phyloP scores from a whole-genome alignment of 2,329 filamentous ascomycete species.

The Macrophomina phaseolina region DNA sequence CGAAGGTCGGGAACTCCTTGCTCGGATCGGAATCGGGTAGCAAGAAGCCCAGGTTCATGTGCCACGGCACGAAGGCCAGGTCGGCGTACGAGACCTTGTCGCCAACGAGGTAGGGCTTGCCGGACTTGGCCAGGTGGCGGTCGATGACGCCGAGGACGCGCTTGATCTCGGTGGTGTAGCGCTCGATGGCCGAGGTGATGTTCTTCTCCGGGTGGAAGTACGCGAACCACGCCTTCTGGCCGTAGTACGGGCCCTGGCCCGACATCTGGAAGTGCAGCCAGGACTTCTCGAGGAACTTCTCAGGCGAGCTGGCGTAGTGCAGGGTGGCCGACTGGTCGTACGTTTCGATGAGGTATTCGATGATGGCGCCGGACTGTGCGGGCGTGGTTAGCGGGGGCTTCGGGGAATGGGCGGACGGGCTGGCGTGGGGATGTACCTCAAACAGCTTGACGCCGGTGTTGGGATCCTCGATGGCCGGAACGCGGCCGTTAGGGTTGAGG shows the following conservation, averaged over 20 bases:
- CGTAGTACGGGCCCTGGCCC: slow-evolving; percentile 56
- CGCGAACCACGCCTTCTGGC: slow-evolving; percentile 46
- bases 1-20: slow-evolving; percentile 36
- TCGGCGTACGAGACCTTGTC: slow-evolving; percentile 52
- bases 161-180: slow-evolving; percentile 52
- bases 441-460: slow-evolving; percentile 51
- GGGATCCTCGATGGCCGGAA: slow-evolving; percentile 52
- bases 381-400: not conserved
- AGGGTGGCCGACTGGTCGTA: slow-evolving; percentile 51
- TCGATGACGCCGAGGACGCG: slow-evolving; percentile 55
- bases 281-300: slow-evolving; percentile 47
- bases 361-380: slow-evolving; percentile 47
- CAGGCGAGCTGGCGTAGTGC: slow-evolving; percentile 40
- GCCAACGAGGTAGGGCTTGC: slow-evolving; percentile 49
- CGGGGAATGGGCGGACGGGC: no score
- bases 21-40: slow-evolving; percentile 35
- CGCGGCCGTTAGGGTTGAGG: slow-evolving; percentile 50
- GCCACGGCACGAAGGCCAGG: slow-evolving; percentile 49
- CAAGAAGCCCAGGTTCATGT: slow-evolving; percentile 32
- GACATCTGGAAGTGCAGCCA: slow-evolving; percentile 54
- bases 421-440: slow-evolving; percentile 32
- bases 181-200: slow-evolving; percentile 49
- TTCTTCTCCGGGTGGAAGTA: slow-evolving; percentile 49
- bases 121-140: slow-evolving; percentile 39
- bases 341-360: slow-evolving; percentile 51